Conservation (phyloP, 129 eudicot species). For the Cynara cardunculus region DNA sequence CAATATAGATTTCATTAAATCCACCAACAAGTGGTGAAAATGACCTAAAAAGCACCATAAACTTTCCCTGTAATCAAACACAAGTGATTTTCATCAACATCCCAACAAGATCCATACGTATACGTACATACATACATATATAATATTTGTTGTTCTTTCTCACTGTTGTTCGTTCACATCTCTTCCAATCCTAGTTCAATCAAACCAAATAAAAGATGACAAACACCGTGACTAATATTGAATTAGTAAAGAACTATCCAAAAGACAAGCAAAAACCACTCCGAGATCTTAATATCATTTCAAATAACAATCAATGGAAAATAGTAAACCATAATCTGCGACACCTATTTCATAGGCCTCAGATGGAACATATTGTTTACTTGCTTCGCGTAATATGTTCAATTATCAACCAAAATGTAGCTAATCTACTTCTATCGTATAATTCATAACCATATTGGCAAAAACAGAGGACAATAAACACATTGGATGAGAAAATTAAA, state of each 20-base stretch:
- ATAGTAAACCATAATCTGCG: not conserved
- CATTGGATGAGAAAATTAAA: not conserved
- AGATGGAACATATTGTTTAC: not conserved
- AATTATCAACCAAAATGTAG: not conserved
- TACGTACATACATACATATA: not conserved
- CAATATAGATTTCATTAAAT: not conserved
- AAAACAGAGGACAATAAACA: not conserved
- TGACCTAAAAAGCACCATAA: too few species aligned
- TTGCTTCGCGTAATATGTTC: not conserved
- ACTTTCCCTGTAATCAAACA: not conserved
- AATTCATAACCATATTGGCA: not conserved
- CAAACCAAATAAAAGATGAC: not conserved
- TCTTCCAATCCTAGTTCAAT: not conserved
- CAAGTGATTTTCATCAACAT: not conserved
- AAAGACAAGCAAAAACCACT: too few species aligned
- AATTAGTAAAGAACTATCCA: too few species aligned
- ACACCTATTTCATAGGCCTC: not conserved
- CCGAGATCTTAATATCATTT: not conserved
- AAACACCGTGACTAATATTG: not conserved
- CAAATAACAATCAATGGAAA: not conserved
- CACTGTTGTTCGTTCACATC: not conserved
- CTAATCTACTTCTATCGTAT: not conserved
- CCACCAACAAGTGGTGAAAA: not conserved
- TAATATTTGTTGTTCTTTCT: not conserved
- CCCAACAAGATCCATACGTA: not conserved